A percentile compares a stretch with the other conserved stretches of the same genome.
phyloP scores from a whole-genome alignment of 2,329 filamentous ascomycete genomes.

The Monosporascus sp. region DNA sequence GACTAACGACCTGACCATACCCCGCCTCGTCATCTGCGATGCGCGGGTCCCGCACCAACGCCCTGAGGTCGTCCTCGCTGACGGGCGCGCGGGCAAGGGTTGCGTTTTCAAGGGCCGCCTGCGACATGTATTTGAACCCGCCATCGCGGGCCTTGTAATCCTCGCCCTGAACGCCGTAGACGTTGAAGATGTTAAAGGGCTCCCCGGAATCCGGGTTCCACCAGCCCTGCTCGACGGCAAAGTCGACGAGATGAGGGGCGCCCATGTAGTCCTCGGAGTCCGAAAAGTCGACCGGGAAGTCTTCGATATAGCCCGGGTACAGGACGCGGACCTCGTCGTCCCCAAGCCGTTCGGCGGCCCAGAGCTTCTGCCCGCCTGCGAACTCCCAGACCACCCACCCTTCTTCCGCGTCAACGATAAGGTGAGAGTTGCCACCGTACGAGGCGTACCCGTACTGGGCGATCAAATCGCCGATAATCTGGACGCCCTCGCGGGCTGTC shows the following conservation, averaged over 20 bases:
- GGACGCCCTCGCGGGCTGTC: constrained; percentile 35
- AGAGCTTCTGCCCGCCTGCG: constrained; percentile 19
- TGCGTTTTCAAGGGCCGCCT: constrained; percentile 18
- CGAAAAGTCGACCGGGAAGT: constrained; percentile 20
- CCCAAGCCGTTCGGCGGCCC: constrained; percentile 22
- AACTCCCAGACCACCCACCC: constrained; percentile 26
- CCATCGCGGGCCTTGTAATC: constrained; percentile 18
- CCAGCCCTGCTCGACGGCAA: constrained; percentile 22
- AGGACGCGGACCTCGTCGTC: constrained; percentile 18
- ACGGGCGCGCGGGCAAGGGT: constrained; percentile 38
- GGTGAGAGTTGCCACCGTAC: constrained; percentile 38
- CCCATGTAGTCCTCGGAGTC: constrained; percentile 19
- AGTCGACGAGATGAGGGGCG: constrained; percentile 20
- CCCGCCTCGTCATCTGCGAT: constrained; percentile 23
- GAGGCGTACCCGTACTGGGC: constrained; percentile 34
- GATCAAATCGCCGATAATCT: constrained; percentile 35
- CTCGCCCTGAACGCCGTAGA: constrained; percentile 18
- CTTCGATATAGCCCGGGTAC: constrained; percentile 25
- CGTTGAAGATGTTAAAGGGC: constrained; percentile 24
- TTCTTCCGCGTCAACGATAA: constrained; percentile 31
- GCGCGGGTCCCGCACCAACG: constrained; percentile 24
- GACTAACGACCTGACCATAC: constrained; percentile 23
- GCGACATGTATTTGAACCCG: constrained; percentile 28
- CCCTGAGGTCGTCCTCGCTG: constrained; percentile 43
- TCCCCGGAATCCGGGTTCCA: constrained; percentile 15